Base-by-base conservation (phyloP, 257 asterid genomes). In the Primulina eburnea region DNA sequence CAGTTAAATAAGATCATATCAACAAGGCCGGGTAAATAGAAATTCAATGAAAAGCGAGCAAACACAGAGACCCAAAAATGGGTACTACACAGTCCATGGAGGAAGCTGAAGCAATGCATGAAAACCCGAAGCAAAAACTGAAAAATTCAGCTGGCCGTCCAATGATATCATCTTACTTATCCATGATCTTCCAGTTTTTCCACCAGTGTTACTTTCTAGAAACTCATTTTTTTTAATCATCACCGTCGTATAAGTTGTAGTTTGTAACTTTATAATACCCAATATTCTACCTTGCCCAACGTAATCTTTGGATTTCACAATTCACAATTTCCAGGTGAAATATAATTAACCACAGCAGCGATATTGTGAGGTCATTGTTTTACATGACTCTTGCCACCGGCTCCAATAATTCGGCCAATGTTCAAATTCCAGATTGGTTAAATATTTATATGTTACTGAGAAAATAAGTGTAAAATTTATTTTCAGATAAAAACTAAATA, bases 401-500 rank as follows among this genome's bases (percentile, higher is more conserved):
- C 66, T 16, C 14, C 32, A 34, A 33, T 21, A 64, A 40, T 11
- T 11, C 12, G 2, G 62, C 32, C 43, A 24, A 16, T 18, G 52
- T 47, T 47, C 16, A 34, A 43, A 18, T 16, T 50, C 56, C 56
- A 50, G 20, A 21, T 14, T 50, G 8, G 2, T 16, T 50, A 21
- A 47, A 47, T 47, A 50, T 14, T 16, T 50, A 50, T 5, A 43
- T 43, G 9, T 50, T 16, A 14, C 18, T 16, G 56, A 50, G 56
- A 50, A 50, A 50, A 4, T 4, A 50, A 37, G 60, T 26, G 73
- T 4, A 29, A 16, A 38, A 30, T 62, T 30, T 34, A 60, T 29
- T 32, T 62, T 28, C 24, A 10, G 60, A 43, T 43, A 21, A 58
- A 58, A 34, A 71, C 52, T 53, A 55, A 8, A 53, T 68, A 64